These are phyloP conservation scores for Colletotrichum nymphaeae DNA, from an alignment of 2,329 filamentous ascomycete genomes.

Conservation along the genomic window DNA sequence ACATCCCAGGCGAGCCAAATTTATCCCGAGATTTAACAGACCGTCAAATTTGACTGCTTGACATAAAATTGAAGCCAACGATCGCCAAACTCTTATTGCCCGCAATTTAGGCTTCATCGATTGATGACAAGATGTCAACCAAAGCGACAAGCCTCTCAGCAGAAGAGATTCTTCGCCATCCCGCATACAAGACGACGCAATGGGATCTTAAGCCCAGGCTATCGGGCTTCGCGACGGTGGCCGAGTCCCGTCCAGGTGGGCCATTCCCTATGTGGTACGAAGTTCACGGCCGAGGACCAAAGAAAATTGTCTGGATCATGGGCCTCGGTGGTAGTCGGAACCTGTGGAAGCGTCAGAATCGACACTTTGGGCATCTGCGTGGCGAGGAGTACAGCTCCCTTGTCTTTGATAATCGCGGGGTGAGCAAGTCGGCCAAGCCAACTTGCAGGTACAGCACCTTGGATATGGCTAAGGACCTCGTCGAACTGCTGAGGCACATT, in stretches of 20 bases:
- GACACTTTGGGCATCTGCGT: slow-evolving; percentile 72
- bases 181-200: slow-evolving; percentile 9
- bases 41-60: background rate
- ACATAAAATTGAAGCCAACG: background rate
- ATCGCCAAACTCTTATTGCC: background rate
- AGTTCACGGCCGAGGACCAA: slow-evolving; percentile 11
- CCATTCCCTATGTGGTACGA: slow-evolving; percentile 26
- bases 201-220: slow-evolving; percentile 7
- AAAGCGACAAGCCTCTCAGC: background rate
- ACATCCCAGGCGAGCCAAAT: too few relatives aligned
- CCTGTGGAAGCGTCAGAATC: slow-evolving; percentile 66
- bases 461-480: slow-evolving; percentile 75
- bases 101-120: background rate
- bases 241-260: slow-evolving; percentile 7
- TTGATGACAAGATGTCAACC: background rate
- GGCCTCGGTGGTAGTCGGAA: slow-evolving; percentile 18
- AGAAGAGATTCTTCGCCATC: slow-evolving; percentile 5
- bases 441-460: slow-evolving; percentile 73
- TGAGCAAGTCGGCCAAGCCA: slow-evolving; percentile 75
- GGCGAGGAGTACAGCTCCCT: slow-evolving; percentile 69
- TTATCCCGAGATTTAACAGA: too few relatives aligned
- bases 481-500: slow-evolving; percentile 68
- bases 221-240: slow-evolving; percentile 5
- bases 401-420: slow-evolving; percentile 76
- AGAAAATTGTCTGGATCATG: slow-evolving; percentile 28